Evolutionary conservation across 345 rosid genomes (phyloP), one percentile per base, ranked within the genome.

Genomic region (Acer yangbiense): DNA sequence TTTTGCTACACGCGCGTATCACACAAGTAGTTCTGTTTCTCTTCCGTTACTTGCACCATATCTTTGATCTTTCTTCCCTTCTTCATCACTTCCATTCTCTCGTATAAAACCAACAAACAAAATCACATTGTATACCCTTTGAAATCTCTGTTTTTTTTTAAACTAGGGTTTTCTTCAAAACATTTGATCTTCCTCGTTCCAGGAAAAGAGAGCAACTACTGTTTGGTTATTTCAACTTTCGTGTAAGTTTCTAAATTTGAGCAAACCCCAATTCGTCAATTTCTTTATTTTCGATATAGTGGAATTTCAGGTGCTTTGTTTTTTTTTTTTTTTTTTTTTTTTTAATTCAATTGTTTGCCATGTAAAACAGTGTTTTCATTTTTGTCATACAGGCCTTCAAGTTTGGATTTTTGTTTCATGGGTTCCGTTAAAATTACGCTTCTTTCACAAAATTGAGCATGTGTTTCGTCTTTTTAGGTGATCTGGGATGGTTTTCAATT

Each of bases 381-480:
- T 75, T 79, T 62, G 69, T 74, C 78, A 78, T 82, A 39, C 82
- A 82, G 79, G 74, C 80, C 75, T 82, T 72, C 17, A 7, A 32
- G 32, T 62, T 73, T 63, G 57, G 61, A 16, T 69, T 29, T 39
- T 25, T 60, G 20, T 46, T 48, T 65, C 25, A 60, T 20, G 58
- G 23, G 57, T 70, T 48, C 61, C 5, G 20, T 60, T 50, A 27
- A 35, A 50, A 41, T 3, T 17, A 48, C 18, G 11, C 32, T 41
- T 48, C 57, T 65, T 21, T 8, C 20, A 57, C 23, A 57, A 7
- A 57, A 57, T 21, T 0, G 62, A n/a, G n/a, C 62, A 17, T 18
- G 23, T n/a, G 27, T 60, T 18, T 60, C 21, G 27, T 20, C 64
- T n/a, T 20, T 79, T 20, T 43, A 46, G 65, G 52, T 55, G 1